Conservation (phyloP, 768 basidiomycete genomes). For the Boletellus sp. region DNA sequence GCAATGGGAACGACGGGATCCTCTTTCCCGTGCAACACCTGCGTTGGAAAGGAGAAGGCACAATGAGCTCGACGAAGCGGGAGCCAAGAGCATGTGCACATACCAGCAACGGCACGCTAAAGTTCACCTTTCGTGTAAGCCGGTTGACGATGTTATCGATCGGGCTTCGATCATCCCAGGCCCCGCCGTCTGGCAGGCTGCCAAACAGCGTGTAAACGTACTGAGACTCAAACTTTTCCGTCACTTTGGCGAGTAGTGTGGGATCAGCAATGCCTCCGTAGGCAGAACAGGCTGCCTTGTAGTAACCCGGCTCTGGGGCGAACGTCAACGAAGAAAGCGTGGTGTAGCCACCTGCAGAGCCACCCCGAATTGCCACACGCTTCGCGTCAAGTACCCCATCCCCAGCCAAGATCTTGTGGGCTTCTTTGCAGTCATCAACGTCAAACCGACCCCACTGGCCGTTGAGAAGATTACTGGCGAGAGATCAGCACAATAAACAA, state of each 20-base stretch:
- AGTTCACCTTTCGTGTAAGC: slow-evolving; percentile 19
- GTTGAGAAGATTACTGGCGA: slow-evolving; percentile 45
- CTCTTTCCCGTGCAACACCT: too few relatives aligned
- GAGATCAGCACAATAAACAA: not conserved
- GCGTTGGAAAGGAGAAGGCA: too few relatives aligned
- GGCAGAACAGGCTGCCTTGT: slow-evolving; percentile 55
- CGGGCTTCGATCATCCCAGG: slow-evolving; percentile 5
- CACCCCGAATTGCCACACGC: slow-evolving; percentile 64
- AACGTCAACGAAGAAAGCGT: slow-evolving; percentile 46
- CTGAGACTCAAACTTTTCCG: slow-evolving; percentile 65
- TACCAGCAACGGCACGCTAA: slow-evolving; percentile 59
- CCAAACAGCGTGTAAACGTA: slow-evolving; percentile 61
- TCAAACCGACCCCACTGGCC: slow-evolving; percentile 73
- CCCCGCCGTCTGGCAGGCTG: slow-evolving; percentile 35
- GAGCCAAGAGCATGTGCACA: too few relatives aligned
- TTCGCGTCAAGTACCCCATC: slow-evolving; percentile 43
- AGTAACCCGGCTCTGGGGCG: slow-evolving; percentile 52
- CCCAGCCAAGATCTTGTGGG: slow-evolving; percentile 28
- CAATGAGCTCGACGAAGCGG: too few relatives aligned
- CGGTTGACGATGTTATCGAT: slow-evolving; percentile 40
- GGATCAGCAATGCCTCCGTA: slow-evolving; percentile 68
- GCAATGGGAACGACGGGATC: too few relatives aligned
- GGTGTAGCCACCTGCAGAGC: slow-evolving; percentile 71
- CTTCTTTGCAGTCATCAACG: slow-evolving; percentile 51
- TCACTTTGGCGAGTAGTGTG: slow-evolving; percentile 46